Base-by-base conservation (phyloP, 805 yeast genomes). In the Suhomyces sp. region DNA sequence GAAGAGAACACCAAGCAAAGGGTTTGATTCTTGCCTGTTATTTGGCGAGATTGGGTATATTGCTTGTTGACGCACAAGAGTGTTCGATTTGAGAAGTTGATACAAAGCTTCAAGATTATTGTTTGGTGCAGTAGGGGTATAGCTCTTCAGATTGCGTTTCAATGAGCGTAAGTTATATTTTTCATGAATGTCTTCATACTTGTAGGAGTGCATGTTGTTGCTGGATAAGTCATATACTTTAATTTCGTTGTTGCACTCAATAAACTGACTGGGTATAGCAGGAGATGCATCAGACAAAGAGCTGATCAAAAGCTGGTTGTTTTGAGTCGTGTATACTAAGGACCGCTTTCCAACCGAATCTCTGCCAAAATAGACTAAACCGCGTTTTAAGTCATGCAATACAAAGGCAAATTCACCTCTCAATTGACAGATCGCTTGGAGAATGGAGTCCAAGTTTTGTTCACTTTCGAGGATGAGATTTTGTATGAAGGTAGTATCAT, bases 371-470 rank as follows among this genome's bases (percentile, higher is more conserved):
- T 82, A 87, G 0, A 90, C 58, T 29, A 54, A 65, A 0, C 71
- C 56, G 0, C 64, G 55, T 0, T 56, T 15, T n/a, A 59, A 59
- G 61, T 87, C 90, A 27, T 74, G 64, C 15, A 85, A 67, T 59
- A 77, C 67, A 67, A 73, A 84, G 0, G 99, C 94, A 74, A 86
- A 94, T 63, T 93, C 99, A 1, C 99, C 99, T 29, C 81, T 78
- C 17, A 90, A 59, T 1, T 48, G 49, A 6, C 70, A 63, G 1
- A 90, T 63, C 0, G 82, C 70, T 2, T 68, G 56, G 1, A 72
- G 47, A 2, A 86, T 67, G 22, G 82, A 77, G 1, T 56, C 53
- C 1, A 66, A 19, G 17, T 66, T 29, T 22, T 49, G 46, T 6
- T 44, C 17, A 7, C 10, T 6, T 38, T 31, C 10, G 12, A 47